Conservation (phyloP, 257 asterid genomes). For the Verbascum thapsus region DNA sequence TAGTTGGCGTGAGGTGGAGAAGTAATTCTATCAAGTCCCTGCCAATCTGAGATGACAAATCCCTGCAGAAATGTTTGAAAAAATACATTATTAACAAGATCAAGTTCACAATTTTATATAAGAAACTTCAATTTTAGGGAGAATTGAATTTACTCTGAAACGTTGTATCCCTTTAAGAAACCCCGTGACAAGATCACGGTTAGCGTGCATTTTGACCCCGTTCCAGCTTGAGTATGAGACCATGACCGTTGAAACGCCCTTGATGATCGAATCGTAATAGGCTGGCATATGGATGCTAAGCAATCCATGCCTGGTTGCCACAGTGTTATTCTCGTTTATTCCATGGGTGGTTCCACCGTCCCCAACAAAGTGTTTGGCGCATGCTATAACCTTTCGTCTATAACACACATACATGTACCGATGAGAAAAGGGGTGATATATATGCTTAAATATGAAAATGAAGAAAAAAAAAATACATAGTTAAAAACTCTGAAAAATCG, state of each 20-base stretch:
- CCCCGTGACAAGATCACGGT: slow-evolving; percentile 44
- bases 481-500: too few species aligned
- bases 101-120: too few species aligned
- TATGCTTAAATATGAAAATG: too few species aligned
- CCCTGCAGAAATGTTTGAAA: slow-evolving; percentile 40
- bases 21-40: slow-evolving; percentile 50
- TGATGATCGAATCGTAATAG: slow-evolving; percentile 41
- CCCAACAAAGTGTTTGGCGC: slow-evolving; percentile 54
- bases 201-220: slow-evolving; percentile 52
- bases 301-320: slow-evolving; percentile 34
- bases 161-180: slow-evolving; percentile 37
- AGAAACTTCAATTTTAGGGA: too few species aligned
- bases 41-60: slow-evolving; percentile 60
- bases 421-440: neutral
- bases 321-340: slow-evolving; percentile 46
- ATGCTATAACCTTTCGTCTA: slow-evolving; percentile 42
- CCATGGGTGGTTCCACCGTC: slow-evolving; percentile 58
- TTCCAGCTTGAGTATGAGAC: slow-evolving; percentile 57
- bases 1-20: slow-evolving; percentile 48
- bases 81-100: too few species aligned
- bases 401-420: neutral
- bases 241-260: slow-evolving; percentile 54
- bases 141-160: slow-evolving; percentile 37
- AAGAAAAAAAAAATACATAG: too few species aligned
- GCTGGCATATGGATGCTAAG: slow-evolving; percentile 52